Evolutionary conservation across 2,329 filamentous ascomycete genomes (phyloP).

Genomic region (Pleomassaria siparia): DNA sequence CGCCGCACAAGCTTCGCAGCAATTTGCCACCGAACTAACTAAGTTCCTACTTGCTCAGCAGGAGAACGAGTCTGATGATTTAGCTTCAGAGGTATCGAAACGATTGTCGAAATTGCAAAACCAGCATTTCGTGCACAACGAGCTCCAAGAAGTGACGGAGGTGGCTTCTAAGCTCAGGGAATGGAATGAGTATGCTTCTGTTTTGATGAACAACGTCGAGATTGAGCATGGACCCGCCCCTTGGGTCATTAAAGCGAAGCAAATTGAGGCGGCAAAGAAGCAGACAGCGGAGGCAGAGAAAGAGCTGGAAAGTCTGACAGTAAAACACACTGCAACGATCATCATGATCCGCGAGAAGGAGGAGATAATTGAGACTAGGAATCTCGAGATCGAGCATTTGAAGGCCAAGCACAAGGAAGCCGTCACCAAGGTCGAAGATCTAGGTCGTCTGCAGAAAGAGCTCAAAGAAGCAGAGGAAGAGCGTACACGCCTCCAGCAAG

Average conservation of each 20-base stretch:
- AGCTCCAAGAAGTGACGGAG: constrained; percentile 54
- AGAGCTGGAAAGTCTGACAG: constrained; percentile 76
- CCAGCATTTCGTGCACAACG: constrained; percentile 68
- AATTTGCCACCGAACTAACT: constrained; percentile 18
- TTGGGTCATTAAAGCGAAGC: constrained; percentile 80
- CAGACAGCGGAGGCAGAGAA: constrained; percentile 82
- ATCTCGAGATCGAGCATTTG: constrained; percentile 84
- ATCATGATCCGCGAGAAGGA: constrained; percentile 69
- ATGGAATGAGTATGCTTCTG: constrained; percentile 62
- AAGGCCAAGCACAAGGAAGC: constrained; percentile 58
- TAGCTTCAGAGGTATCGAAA: constrained; percentile 9
- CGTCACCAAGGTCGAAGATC: constrained; percentile 23
- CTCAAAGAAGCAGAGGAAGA: constrained; percentile 22
- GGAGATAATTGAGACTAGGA: constrained; percentile 64
- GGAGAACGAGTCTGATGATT: constrained; percentile 5
- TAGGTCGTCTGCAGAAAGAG: constrained; percentile 24
- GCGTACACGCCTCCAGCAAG: constrained; percentile 19
- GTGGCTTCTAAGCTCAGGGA: constrained; percentile 61
- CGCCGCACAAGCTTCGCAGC: constrained; percentile 15
- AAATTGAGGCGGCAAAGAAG: constrained; percentile 79
- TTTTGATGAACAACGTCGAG: constrained; percentile 49
- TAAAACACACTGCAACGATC: constrained; percentile 77
- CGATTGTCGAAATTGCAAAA: constrained; percentile 43
- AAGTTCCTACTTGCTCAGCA: constrained; percentile 11
- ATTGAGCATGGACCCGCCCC: constrained; percentile 74